Percentiles rank a stretch among this genome's conserved stretches.
Conservation (phyloP, 768 basidiomycete species). For the Neoboletus subvelutipes region DNA sequence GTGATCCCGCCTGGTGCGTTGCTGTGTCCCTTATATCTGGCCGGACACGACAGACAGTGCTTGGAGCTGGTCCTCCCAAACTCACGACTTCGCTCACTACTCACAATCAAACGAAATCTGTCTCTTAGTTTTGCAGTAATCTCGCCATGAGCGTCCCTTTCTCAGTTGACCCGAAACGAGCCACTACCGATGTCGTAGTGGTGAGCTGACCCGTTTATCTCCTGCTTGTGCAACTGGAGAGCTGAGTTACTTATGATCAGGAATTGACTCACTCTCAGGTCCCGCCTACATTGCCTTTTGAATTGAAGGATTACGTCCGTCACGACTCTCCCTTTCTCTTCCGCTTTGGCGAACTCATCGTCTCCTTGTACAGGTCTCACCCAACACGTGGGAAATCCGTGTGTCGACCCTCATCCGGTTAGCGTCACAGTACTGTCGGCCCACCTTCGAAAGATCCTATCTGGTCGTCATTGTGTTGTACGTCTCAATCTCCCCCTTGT, state of each 20-base stretch:
- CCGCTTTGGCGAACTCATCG: not conserved
- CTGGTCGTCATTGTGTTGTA: conserved; percentile 41
- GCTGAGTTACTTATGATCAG: conserved; percentile 15
- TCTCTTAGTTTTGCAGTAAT: not conserved
- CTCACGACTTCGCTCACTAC: not conserved
- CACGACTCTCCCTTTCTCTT: conserved; percentile 2
- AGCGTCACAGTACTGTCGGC: conserved; percentile 42
- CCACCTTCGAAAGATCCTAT: conserved; percentile 45
- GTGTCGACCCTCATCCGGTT: conserved; percentile 37
- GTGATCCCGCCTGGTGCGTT: not conserved
- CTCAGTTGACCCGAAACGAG: conserved; percentile 10
- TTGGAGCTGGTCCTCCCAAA: conserved; percentile 23
- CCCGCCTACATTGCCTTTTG: conserved; percentile 35
- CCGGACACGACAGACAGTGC: conserved; percentile 1
- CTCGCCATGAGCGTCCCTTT: conserved; percentile 15
- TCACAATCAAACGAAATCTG: not conserved
- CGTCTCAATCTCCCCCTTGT: conserved; percentile 7
- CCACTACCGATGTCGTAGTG: conserved; percentile 24
- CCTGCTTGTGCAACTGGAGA: not conserved
- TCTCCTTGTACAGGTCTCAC: conserved; percentile 34
- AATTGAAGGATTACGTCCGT: conserved; percentile 39
- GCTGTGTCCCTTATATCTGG: not conserved
- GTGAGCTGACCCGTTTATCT: conserved; percentile 15
- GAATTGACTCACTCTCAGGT: conserved; percentile 35
- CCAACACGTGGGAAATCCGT: conserved; percentile 45